A percentile compares a stretch with the other conserved stretches of the same genome.
phyloP scores from a whole-genome alignment of 768 basidiomycete species.

The Lentinula raphanica region DNA sequence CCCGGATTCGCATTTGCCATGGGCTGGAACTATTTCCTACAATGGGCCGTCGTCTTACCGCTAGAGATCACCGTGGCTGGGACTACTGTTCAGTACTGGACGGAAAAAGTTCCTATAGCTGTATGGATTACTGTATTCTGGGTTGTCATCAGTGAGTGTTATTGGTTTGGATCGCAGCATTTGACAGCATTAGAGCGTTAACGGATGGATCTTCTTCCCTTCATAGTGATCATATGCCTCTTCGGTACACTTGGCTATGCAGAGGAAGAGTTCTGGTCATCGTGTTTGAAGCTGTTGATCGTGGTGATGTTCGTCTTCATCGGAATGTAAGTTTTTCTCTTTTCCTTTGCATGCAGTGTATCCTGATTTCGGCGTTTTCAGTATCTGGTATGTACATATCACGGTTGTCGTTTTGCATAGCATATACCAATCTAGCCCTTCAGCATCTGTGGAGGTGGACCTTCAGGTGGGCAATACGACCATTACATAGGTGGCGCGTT shows the following conservation, averaged over 20 bases:
- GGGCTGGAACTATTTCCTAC: slow-evolving; percentile 46
- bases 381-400: slow-evolving; percentile 22
- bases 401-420: not conserved
- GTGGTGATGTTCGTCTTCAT: slow-evolving; percentile 43
- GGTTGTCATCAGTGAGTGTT: slow-evolving; percentile 29
- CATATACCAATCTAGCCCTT: not conserved
- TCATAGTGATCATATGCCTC: slow-evolving; percentile 33
- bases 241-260: slow-evolving; percentile 44
- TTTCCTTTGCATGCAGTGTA: not conserved
- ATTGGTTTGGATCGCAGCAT: not conserved
- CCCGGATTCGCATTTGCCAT: slow-evolving; percentile 44
- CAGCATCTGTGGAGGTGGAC: slow-evolving; percentile 35
- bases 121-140: slow-evolving; percentile 44
- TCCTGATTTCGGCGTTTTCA: slow-evolving; percentile 9
- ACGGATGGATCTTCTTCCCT: not conserved
- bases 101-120: slow-evolving; percentile 31
- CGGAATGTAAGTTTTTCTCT: slow-evolving; percentile 29
- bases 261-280: slow-evolving; percentile 49
- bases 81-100: slow-evolving; percentile 42
- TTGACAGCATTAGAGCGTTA: too few species aligned
- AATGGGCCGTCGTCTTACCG: slow-evolving; percentile 41
- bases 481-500: slow-evolving; percentile 33
- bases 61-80: slow-evolving; percentile 42
- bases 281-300: slow-evolving; percentile 40
- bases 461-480: slow-evolving; percentile 27